Evolutionary conservation across 139 green algal genomes (phyloP), one percentile per base, ranked within the genome.

Genomic region (Tetradesmus obliquus): DNA sequence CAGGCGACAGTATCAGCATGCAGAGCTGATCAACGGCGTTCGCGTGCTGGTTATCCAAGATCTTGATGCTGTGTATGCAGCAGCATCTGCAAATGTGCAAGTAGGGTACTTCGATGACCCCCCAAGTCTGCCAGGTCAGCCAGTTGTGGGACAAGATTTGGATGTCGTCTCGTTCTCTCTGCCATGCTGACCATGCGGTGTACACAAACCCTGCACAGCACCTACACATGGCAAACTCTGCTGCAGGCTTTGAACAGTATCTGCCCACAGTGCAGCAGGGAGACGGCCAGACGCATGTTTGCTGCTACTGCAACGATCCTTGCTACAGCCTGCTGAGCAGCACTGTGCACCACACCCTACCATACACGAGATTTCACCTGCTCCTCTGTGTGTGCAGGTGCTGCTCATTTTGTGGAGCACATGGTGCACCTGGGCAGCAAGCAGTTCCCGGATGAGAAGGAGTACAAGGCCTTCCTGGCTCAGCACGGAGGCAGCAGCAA

Each of bases 371-470:
- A 58, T 32, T 12, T 1, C 85, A 94, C 32, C 94, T 99, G 71
- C n/a, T 45, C 15, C 66, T 3, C 76, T 81, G 22, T n/a, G 53
- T 51, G 24, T 22, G n/a, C 76, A 82, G 76, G 86, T 55, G 86
- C 86, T 53, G 96, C 93, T 55, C 98, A 99, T 92, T 99, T 97
- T 89, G 90, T 99, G 76, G 98, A 99, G 93, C 98, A 99, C 94
- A 99, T 99, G 94, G 96, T 99, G 71, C 99, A 99, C 94, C 98
- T 99, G 96, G 98, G 98, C 82, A 98, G 93, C 82, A 91, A 94
- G 12, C 95, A 95, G 55, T 99, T 96, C 92, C 98, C 98, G 3
- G 97, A 99, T 74, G 97, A 99, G 57, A 98, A 98, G 71, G 98
- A 98, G 13, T 99, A 99, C 93, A 98, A 99, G 84, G 88, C 93